phyloP scores from a whole-genome alignment of 2,329 filamentous ascomycete genomes.

The Neopestalotiopsis sp. region DNA sequence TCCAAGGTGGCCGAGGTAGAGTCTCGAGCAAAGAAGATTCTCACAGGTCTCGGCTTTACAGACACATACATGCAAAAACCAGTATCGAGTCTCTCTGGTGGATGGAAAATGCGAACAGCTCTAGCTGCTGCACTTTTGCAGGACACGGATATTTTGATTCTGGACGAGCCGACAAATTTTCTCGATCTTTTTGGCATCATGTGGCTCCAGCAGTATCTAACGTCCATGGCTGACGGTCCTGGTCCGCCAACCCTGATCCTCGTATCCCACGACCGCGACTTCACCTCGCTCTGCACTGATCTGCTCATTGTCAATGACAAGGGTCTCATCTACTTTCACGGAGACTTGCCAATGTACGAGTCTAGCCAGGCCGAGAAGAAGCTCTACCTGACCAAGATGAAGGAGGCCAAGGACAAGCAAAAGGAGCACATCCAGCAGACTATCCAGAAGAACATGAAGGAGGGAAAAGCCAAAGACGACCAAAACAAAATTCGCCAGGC shows the following conservation, averaged over 20 bases:
- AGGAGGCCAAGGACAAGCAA: conserved; percentile 82
- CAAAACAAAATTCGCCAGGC: conserved; percentile 88
- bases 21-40: conserved; percentile 67
- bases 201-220: conserved; percentile 80
- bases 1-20: conserved; percentile 70
- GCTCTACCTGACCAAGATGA: conserved; percentile 74
- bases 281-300: conserved; percentile 78
- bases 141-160: conserved; percentile 76
- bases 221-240: conserved; percentile 56
- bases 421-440: conserved; percentile 81
- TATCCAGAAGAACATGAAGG: conserved; percentile 75
- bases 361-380: conserved; percentile 70
- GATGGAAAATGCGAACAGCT: conserved; percentile 74
- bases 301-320: conserved; percentile 78
- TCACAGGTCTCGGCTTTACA: conserved; percentile 75
- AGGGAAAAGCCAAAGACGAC: conserved; percentile 78
- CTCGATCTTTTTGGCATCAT: conserved; percentile 83
- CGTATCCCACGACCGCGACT: conserved; percentile 85
- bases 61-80: conserved; percentile 64
- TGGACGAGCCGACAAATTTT: conserved; percentile 90
- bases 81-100: conserved; percentile 74
- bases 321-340: conserved; percentile 74
- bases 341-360: conserved; percentile 76
- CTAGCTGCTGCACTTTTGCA: conserved; percentile 73
- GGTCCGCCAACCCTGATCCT: conserved; percentile 72